Conservation (phyloP, 75 land plant genomes). For the Cunninghamia lanceolata region DNA sequence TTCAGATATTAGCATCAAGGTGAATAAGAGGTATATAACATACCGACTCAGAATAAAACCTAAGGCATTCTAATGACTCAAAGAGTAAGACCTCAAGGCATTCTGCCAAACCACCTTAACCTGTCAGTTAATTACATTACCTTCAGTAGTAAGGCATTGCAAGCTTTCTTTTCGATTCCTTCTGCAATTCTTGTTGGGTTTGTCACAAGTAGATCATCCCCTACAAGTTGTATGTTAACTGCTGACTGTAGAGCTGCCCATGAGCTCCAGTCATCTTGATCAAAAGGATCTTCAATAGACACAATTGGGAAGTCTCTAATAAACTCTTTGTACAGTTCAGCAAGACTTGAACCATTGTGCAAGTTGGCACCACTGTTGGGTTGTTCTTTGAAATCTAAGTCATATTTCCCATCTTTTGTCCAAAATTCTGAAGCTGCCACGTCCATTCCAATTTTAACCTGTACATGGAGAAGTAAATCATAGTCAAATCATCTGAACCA, state of each 20-base stretch:
- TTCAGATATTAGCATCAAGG: not conserved
- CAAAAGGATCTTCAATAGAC: conserved; percentile 97
- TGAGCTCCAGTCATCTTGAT: conserved; percentile 96
- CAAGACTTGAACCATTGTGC: conserved; percentile 56
- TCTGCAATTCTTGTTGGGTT: conserved; percentile 89
- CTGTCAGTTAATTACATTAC: conserved; percentile 21
- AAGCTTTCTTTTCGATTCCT: conserved; percentile 82
- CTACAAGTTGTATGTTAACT: conserved; percentile 81
- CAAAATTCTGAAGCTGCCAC: conserved; percentile 98
- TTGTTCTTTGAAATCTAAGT: conserved; percentile 86
- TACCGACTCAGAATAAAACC: not conserved
- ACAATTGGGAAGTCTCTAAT: conserved; percentile 90
- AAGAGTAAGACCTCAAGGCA: not conserved
- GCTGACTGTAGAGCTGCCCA: conserved; percentile 74
- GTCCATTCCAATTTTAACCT: conserved; percentile 99
- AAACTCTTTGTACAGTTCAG: conserved; percentile 83
- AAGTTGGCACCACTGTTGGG: conserved; percentile 84
- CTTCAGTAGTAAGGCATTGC: conserved; percentile 91
- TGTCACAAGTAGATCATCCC: conserved; percentile 94
- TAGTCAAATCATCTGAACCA: not conserved
- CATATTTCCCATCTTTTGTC: conserved; percentile 78
- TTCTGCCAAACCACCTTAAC: not conserved
- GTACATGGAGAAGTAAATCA: conserved; percentile 8
- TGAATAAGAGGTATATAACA: not conserved
- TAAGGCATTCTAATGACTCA: not conserved